Conservation (phyloP, 805 yeast species). For the Lipomyces yamanashiensis region DNA sequence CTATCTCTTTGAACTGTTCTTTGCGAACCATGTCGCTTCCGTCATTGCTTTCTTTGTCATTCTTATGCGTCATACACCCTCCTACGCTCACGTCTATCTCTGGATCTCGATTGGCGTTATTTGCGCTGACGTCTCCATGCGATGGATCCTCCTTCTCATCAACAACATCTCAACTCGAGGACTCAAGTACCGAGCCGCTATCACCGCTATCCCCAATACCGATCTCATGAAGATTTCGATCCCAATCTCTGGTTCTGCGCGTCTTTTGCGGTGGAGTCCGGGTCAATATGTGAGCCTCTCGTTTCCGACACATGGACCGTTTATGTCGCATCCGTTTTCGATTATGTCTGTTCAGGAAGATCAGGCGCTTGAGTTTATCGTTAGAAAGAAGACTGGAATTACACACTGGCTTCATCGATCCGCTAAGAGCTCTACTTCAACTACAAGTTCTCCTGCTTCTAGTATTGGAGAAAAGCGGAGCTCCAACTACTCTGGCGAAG, state of each 20-base stretch:
- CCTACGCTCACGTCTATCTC: constrained; percentile 37
- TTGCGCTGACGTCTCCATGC: constrained; percentile 37
- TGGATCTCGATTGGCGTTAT: constrained; percentile 39
- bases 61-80: constrained; percentile 37
- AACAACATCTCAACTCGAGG: constrained; percentile 27
- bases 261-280: constrained; percentile 31
- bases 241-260: constrained; percentile 10
- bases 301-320: constrained; percentile 35
- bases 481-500: background rate
- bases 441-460: background rate
- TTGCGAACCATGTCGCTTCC: constrained; percentile 38
- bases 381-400: constrained; percentile 40
- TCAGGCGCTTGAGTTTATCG: constrained; percentile 50
- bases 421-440: background rate
- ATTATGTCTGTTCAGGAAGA: constrained; percentile 48
- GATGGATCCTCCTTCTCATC: constrained; percentile 26
- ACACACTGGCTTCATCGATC: constrained; percentile 18
- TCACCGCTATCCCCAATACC: constrained; percentile 11
- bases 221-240: constrained; percentile 14
- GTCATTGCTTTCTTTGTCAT: constrained; percentile 38
- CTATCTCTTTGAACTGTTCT: constrained; percentile 38
- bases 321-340: constrained; percentile 44
- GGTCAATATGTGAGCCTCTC: constrained; percentile 36
- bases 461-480: background rate
- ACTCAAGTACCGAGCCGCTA: constrained; percentile 27